These are phyloP conservation scores for Histomonas meleagridis DNA, from an alignment of 208 protist species.

Conservation along the genomic window DNA sequence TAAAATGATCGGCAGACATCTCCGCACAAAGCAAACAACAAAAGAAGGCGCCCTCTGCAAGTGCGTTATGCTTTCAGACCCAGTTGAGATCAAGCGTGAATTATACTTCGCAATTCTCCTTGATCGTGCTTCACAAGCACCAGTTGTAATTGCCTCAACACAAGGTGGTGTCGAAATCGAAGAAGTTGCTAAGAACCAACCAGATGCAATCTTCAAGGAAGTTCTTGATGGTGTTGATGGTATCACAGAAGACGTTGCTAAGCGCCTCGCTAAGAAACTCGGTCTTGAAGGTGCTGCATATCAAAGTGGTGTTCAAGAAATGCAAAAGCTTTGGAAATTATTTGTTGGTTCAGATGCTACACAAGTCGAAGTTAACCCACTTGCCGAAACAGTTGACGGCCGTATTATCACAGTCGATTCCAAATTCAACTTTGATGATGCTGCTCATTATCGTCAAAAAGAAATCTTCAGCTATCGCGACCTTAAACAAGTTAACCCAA, in stretches of 20 bases:
- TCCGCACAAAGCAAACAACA: slow-evolving; percentile 96
- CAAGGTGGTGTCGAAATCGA: slow-evolving; percentile 94
- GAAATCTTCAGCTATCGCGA: slow-evolving; percentile 81
- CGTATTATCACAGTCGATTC: slow-evolving; percentile 86
- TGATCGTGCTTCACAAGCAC: slow-evolving; percentile 45
- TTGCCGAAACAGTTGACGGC: slow-evolving; percentile 71
- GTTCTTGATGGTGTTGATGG: slow-evolving; percentile 37
- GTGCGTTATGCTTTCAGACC: slow-evolving; percentile 56
- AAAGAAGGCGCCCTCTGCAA: slow-evolving; percentile 64
- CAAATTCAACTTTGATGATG: slow-evolving; percentile 97
- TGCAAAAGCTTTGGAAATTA: slow-evolving; percentile 85
- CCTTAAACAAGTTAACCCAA: slow-evolving; percentile 64
- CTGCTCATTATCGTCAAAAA: slow-evolving; percentile 85
- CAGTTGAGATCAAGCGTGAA: slow-evolving; percentile 63
- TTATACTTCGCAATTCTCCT: slow-evolving; percentile 95
- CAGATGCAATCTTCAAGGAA: slow-evolving; percentile 57
- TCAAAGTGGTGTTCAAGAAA: slow-evolving; percentile 54
- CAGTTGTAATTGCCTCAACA: slow-evolving; percentile 66
- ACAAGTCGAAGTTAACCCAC: slow-evolving; percentile 94
- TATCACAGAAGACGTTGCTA: background rate
- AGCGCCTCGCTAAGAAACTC: background rate
- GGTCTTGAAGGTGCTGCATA: background rate
- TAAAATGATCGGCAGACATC: slow-evolving; percentile 88
- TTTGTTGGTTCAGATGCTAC: slow-evolving; percentile 75
- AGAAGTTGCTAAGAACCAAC: slow-evolving; percentile 76